phyloP scores from a whole-genome alignment of 208 protist genomes.

The Trypanosoma congolense region DNA sequence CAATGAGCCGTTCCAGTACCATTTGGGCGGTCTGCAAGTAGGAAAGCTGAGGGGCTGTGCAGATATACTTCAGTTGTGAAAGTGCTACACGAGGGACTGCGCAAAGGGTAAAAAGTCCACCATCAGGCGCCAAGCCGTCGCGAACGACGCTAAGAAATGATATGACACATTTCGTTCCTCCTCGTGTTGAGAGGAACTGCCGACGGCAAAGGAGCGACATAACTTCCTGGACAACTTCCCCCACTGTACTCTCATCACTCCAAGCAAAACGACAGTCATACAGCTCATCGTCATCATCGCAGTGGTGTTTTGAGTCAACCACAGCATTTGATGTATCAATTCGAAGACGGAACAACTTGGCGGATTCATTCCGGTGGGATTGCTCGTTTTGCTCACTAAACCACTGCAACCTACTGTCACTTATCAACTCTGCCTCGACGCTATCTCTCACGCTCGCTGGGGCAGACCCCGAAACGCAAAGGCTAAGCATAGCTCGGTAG shows the following conservation, averaged over 20 bases:
- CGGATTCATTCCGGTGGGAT: too few species aligned
- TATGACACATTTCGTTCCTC: conserved; percentile 16
- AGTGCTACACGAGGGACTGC: conserved; percentile 50
- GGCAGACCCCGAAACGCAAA: conserved; percentile 35
- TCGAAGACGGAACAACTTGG: conserved; percentile 28
- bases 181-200: conserved; percentile 65
- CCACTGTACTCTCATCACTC: conserved; percentile 33
- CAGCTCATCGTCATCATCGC: conserved; percentile 9
- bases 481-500: conserved; percentile 21
- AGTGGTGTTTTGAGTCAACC: neutral
- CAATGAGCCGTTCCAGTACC: conserved; percentile 77
- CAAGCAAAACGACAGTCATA: conserved; percentile 64
- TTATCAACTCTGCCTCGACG: conserved; percentile 24
- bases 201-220: conserved; percentile 1
- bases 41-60: conserved; percentile 31
- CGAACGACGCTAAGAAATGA: conserved; percentile 70
- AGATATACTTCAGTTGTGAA: conserved; percentile 58
- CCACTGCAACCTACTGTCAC: conserved; percentile 1
- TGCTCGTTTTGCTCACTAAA: too few species aligned
- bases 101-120: conserved; percentile 75
- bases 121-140: conserved; percentile 71
- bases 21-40: conserved; percentile 70
- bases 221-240: conserved; percentile 27
- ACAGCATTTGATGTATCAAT: conserved; percentile 21
- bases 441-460: conserved; percentile 23